Base-by-base conservation (phyloP, 164 flowering plant genomes). In the Magnolia officinalis region DNA sequence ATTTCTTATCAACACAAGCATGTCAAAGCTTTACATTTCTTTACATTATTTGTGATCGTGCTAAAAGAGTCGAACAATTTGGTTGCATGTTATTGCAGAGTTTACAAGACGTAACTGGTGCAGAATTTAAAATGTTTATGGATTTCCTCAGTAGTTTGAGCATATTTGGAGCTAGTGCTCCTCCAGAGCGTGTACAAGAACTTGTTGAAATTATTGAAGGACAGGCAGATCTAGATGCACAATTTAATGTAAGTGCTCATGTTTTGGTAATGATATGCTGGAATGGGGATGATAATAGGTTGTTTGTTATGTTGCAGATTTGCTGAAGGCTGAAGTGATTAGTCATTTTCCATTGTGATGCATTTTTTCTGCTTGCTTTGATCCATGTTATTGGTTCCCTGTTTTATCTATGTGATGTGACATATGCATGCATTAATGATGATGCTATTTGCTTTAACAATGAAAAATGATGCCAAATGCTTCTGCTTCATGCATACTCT, bases 41-140 rank as follows among this genome's bases (percentile, higher is more conserved):
- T 58, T 67, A 10, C 7, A 10, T 52, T 75, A 63, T 71, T 61
- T 72, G 8, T 20, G 50, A 3, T 31, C 37, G 24, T 52, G 31
- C 68, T 78, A 67, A 59, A 72, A 37, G 45, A 71, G 74, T 67
- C 51, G 26, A 3, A 8, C 18, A 58, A 24, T 55, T 72, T 65
- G 64, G 65, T 74, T 80, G 68, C 55, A 1, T 81, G 74, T 11
- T 72, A 75, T 82, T 85, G 81, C 88, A 96, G 98, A 90, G 98
- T 83, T 84, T 94, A 67, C 94, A 87, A 86, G 99, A 96, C 88
- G 98, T 96, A 61, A 96, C 97, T 77, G 97, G 97, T 76, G 95
- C 89, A 31, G 99, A 96, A 76, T 96, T 96, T 77, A 89, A 89
- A 81, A 90, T 96, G 97, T 96, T 96, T 75, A 92, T 96, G 91